Evolutionary conservation across 192 early-diverging fungal species (phyloP).

Genomic region (Funneliformis geosporum): DNA sequence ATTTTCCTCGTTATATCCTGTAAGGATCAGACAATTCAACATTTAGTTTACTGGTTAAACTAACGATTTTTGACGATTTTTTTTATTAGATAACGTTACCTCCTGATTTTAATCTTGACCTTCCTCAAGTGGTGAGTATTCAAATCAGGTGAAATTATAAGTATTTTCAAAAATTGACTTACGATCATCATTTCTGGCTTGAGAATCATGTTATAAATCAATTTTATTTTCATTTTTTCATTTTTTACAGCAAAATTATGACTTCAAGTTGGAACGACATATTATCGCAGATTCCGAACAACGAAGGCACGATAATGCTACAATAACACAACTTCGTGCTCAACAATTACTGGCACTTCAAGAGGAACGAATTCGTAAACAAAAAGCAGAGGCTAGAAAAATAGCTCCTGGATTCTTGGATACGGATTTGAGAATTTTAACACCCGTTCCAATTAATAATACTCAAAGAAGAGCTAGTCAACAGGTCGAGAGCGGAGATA

Average conservation of each 20-base stretch:
- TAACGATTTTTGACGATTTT: background rate
- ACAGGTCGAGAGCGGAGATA: background rate
- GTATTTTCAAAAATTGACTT: background rate
- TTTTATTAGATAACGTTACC: constrained; percentile 8
- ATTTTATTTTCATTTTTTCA: no score
- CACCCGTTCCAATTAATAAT: constrained; percentile 42
- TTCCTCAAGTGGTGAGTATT: background rate
- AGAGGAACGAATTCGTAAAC: constrained; percentile 48
- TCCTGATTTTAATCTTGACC: constrained; percentile 11
- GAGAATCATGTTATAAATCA: no score
- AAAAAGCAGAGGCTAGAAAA: constrained; percentile 59
- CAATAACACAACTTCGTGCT: constrained; percentile 36
- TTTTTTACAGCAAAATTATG: constrained; percentile 47
- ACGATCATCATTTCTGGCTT: no score
- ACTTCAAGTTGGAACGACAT: constrained; percentile 56
- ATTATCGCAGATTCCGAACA: constrained; percentile 50
- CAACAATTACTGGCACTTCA: constrained; percentile 39
- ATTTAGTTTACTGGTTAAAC: background rate
- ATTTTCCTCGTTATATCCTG: constrained; percentile 20
- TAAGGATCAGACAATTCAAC: background rate
- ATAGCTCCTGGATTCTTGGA: constrained; percentile 68
- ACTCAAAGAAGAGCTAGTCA: constrained; percentile 2
- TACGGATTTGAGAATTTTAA: constrained; percentile 59
- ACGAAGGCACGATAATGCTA: constrained; percentile 38
- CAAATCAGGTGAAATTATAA: background rate